Evolutionary conservation across 2,329 filamentous ascomycete genomes (phyloP).

Genomic region (Colletotrichum magnum): DNA sequence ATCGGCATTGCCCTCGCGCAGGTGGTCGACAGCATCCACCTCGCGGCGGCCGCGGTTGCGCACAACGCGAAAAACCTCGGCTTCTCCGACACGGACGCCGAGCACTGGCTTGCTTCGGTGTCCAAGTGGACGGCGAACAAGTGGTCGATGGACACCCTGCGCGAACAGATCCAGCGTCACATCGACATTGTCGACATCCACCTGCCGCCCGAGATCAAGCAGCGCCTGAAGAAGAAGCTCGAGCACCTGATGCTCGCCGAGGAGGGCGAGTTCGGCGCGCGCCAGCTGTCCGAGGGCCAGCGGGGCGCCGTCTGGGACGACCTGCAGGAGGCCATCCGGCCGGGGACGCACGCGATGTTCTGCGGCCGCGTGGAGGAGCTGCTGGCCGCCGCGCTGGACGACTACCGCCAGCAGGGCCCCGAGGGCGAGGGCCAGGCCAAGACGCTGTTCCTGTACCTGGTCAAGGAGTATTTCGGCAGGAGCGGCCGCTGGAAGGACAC

Average conservation of each 20-base stretch:
- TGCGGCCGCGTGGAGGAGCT: conserved; percentile 38
- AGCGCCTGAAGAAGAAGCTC: conserved; percentile 34
- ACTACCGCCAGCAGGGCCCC: conserved; percentile 41
- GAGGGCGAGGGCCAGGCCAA: conserved; percentile 38
- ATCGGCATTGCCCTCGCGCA: conserved; percentile 44
- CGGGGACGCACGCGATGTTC: conserved; percentile 43
- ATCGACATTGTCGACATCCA: conserved; percentile 45
- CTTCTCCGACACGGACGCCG: neutral
- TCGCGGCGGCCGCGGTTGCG: conserved; percentile 15
- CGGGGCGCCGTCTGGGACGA: conserved; percentile 42
- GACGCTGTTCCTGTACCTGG: conserved; percentile 33
- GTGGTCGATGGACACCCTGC: conserved; percentile 42
- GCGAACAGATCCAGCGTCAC: conserved; percentile 47
- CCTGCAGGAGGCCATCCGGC: conserved; percentile 43
- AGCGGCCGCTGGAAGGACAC: conserved; percentile 43
- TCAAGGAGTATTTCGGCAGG: conserved; percentile 43
- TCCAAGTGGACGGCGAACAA: conserved; percentile 42
- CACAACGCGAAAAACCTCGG: neutral
- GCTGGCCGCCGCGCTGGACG: conserved; percentile 39
- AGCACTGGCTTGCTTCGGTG: conserved; percentile 41
- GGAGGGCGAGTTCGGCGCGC: conserved; percentile 37
- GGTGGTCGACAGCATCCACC: conserved; percentile 39
- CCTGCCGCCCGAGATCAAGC: conserved; percentile 41
- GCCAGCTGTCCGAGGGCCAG: conserved; percentile 39
- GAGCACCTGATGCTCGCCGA: conserved; percentile 37